These are phyloP conservation scores for Olyra latifolia DNA, from an alignment of 176 grass and related monocot species.

Conservation along the genomic window DNA sequence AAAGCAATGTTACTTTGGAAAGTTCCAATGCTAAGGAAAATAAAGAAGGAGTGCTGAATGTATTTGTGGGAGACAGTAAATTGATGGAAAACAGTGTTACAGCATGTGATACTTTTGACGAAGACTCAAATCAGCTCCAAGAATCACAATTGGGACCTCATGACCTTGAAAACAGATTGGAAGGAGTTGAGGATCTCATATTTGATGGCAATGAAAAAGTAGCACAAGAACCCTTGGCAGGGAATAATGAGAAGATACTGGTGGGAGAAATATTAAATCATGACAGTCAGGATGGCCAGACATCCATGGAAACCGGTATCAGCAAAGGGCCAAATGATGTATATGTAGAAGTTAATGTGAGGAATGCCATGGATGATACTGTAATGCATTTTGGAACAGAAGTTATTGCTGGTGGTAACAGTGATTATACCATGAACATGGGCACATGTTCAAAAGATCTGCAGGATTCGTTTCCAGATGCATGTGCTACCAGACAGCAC, in stretches of 20 bases:
- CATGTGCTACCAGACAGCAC: conserved; percentile 21
- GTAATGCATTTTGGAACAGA: conserved; percentile 39
- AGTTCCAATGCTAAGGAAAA: conserved; percentile 28
- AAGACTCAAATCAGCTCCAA: conserved; percentile 32
- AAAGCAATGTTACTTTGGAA: conserved; percentile 27
- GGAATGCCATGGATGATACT: conserved; percentile 1
- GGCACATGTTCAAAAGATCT: conserved; percentile 25
- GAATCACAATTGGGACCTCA: conserved; percentile 26
- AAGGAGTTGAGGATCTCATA: conserved; percentile 4
- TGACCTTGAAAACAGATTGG: conserved; percentile 37
- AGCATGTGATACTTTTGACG: conserved; percentile 22
- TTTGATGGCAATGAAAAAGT: conserved; percentile 23
- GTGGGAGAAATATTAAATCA: conserved; percentile 32
- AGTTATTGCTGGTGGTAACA: conserved; percentile 27
- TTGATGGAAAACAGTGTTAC: conserved; percentile 31
- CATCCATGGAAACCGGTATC: conserved; percentile 10
- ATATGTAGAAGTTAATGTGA: conserved; percentile 41
- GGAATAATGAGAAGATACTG: conserved; percentile 31
- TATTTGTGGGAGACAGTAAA: neutral
- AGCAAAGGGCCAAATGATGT: conserved; percentile 5
- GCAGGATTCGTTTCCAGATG: conserved; percentile 33
- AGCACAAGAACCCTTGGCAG: conserved; percentile 22
- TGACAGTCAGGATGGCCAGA: conserved; percentile 16
- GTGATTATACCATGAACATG: conserved; percentile 16
- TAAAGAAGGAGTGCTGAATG: conserved; percentile 27